Base-by-base conservation (phyloP, 805 yeast genomes). In the Candida sithepensis region DNA sequence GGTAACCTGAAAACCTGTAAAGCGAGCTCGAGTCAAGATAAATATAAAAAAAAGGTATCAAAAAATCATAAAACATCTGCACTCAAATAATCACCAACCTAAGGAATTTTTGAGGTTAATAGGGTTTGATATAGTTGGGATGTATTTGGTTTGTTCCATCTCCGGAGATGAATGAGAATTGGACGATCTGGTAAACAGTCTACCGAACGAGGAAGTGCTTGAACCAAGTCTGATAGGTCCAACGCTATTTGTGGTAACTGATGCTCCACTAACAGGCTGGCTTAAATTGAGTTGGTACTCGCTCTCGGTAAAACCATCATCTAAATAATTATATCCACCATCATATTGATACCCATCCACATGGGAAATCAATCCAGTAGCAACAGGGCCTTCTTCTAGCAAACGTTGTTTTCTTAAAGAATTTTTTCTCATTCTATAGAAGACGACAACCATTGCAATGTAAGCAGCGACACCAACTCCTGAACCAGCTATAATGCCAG, bases 401-500 rank as follows among this genome's bases (percentile, higher is more conserved):
- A 28, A 41, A 13, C 48, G 34, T 26, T 55, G 55, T 30, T 48
- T 47, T 39, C 44, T 42, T 12, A 50, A 40, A 45, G 47, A 52
- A 33, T 50, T 57, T 42, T 67, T 68, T 53, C 71, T 73, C 53
- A 66, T 62, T 55, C 74, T 75, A 66, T 71, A 79, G 54, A 79
- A 69, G 36, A 82, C 59, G 46, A 81, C 70, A 72, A 89, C 75
- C 19, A 79, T 67, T 0, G 79, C 72, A 59, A 87, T 77, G 63
- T 87, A 86, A 9, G 79, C 69, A 7, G 78, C 70, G 41, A 88
- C 84, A 46, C 97, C 97, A 13, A 79, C 81, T 26, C 88, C 82
- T 6, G 95, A 82, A 41, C 97, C 97, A 37, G 88, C 75, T 13
- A 92, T 83, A 45, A 90, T 78, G 33, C 96, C 96, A 22, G 86